phyloP scores from a whole-genome alignment of 148 eudicot species.

The Persicaria maculosa region DNA sequence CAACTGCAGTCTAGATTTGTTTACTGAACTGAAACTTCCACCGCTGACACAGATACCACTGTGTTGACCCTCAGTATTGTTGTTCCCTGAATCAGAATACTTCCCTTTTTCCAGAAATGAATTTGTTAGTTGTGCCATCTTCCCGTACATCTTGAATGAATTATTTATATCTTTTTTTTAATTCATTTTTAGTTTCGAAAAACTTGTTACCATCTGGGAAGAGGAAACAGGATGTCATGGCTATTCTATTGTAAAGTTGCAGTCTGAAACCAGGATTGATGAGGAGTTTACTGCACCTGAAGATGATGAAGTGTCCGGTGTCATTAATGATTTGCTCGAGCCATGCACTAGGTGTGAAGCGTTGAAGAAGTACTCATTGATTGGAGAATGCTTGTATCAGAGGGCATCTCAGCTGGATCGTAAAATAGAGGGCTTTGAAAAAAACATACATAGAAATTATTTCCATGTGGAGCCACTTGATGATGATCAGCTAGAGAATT shows the following conservation, averaged over 20 bases:
- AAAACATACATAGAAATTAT: constrained; percentile 46
- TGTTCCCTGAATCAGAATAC: no score
- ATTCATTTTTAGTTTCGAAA: constrained; percentile 58
- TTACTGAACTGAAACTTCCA: no score
- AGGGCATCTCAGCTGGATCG: constrained; percentile 49
- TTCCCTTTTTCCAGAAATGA: no score
- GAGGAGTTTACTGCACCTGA: constrained; percentile 21
- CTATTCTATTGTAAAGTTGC: constrained; percentile 22
- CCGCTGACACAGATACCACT: no score
- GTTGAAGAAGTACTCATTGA: constrained; percentile 42
- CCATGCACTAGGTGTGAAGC: constrained; percentile 53
- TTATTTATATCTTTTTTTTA: background rate
- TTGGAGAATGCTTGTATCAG: constrained; percentile 50
- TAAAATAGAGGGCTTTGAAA: constrained; percentile 56
- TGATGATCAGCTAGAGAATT: constrained; percentile 59
- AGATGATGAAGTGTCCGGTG: constrained; percentile 43
- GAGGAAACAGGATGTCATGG: constrained; percentile 45
- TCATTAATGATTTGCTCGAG: constrained; percentile 51
- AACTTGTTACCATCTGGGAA: constrained; percentile 57
- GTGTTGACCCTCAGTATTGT: no score
- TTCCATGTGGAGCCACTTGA: constrained; percentile 66
- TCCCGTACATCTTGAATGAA: background rate
- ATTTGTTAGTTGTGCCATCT: no score
- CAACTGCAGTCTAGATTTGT: no score
- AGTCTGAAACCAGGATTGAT: constrained; percentile 26